These are phyloP conservation scores for Chlorella sp. DNA, from an alignment of 139 green algal species.

Conservation along the genomic window DNA sequence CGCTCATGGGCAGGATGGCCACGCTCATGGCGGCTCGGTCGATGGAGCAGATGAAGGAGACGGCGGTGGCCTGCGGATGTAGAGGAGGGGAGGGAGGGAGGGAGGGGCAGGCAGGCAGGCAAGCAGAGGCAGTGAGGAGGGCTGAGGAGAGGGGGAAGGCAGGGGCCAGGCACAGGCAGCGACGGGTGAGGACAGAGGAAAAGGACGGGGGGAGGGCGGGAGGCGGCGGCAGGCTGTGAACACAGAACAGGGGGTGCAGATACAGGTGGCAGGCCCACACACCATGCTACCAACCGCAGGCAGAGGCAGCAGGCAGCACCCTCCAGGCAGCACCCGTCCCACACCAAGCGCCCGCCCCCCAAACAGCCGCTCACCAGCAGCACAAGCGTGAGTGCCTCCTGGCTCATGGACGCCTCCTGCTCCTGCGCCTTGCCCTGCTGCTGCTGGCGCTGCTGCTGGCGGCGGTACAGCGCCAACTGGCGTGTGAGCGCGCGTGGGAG, in stretches of 20 bases:
- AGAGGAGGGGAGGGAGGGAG: too few species aligned
- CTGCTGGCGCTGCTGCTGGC: not conserved
- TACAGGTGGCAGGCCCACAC: too few species aligned
- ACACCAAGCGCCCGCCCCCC: not conserved
- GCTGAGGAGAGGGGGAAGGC: not conserved
- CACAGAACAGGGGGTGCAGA: not conserved
- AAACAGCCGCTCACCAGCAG: not conserved
- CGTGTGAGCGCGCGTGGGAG: not conserved
- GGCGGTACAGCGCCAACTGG: not conserved
- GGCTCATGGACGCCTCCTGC: not conserved
- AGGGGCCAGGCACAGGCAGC: not conserved
- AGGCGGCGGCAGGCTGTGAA: too few species aligned
- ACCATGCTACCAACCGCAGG: not conserved
- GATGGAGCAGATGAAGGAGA: slow-evolving; percentile 74
- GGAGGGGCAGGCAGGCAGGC: not conserved
- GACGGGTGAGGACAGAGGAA: too few species aligned
- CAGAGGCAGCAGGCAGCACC: not conserved
- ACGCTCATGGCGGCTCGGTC: slow-evolving; percentile 81
- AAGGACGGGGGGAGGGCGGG: not conserved
- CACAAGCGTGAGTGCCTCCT: not conserved
- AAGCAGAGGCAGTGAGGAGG: not conserved
- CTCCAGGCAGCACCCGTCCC: too few species aligned
- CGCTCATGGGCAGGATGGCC: slow-evolving; percentile 78
- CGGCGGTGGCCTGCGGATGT: slow-evolving; percentile 33
- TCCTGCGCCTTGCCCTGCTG: not conserved